Conservation (phyloP, 257 asterid species). For the Solanum paucissectum region DNA sequence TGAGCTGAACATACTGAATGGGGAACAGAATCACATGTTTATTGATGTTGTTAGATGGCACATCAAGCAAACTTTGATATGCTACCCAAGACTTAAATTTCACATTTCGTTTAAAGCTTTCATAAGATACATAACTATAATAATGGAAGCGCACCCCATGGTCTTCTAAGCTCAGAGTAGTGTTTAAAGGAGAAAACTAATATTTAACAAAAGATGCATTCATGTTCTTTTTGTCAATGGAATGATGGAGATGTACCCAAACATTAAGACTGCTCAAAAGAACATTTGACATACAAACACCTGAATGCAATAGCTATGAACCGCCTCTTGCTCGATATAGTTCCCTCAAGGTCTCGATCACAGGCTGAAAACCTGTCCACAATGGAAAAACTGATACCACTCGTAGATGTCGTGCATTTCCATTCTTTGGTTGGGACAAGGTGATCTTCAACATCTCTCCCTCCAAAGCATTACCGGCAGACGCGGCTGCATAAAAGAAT, state of each 20-base stretch:
- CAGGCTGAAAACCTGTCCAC: slow-evolving; percentile 57
- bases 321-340: slow-evolving; percentile 25
- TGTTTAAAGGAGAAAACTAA: background rate
- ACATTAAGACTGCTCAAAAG: background rate
- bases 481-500: slow-evolving; percentile 23
- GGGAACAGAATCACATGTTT: background rate
- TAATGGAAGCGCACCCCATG: background rate
- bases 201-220: background rate
- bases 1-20: background rate
- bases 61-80: background rate
- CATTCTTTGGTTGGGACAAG: slow-evolving; percentile 68
- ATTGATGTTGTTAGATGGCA: background rate
- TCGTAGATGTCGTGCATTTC: slow-evolving; percentile 71
- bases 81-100: background rate
- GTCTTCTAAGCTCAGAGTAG: background rate
- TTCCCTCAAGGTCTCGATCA: slow-evolving; percentile 47
- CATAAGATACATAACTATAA: background rate
- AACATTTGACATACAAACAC: background rate
- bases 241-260: background rate
- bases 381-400: slow-evolving; percentile 67
- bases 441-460: slow-evolving; percentile 74
- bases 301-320: background rate
- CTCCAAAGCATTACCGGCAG: slow-evolving; percentile 50
- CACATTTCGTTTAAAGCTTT: background rate
- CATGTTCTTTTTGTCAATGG: background rate